Base-by-base conservation (phyloP, 2,329 filamentous ascomycete genomes). In the Penicillium thymicola region DNA sequence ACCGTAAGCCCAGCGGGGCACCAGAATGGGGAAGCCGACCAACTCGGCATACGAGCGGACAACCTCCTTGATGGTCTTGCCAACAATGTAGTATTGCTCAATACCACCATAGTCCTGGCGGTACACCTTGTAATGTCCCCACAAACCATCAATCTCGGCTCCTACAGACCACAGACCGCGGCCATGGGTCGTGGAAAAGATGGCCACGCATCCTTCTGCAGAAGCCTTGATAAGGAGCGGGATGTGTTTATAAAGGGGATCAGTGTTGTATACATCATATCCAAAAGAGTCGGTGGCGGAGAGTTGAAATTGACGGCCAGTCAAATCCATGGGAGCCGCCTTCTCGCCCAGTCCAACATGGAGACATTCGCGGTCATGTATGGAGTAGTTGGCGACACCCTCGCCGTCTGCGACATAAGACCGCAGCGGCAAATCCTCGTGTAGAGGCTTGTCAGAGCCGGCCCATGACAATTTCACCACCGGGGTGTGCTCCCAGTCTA, bases 231-330 rank as follows among this genome's bases (percentile, higher is more conserved):
- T 86, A 28, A 91, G 76, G 0, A 90, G 78, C 0, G 88, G 88
- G 38, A 90, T 88, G 65, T 90, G 85, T 73, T 91, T 90, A 75
- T 90, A 90, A 52, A 90, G 76, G 0, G 88, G 88, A 68, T 90
- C 87, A 3, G 86, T 88, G 10, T 81, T 81, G 67, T 89, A 85
- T 4, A 85, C 82, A 63, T 90, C 87, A 66, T 91, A 90, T 2
- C 88, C 86, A 63, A 90, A 90, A 37, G 83, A 87, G 70, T 90
- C 88, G 0, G 85, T 89, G 2, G 85, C 86, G 0, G 86, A 85
- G 14, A 90, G 76, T 27, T 81, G 79, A 68, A 90, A 90, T 27
- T 82, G 78, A 0, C 88, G 80, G 32, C 85, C 86, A 0, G 81
- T 85, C 1, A 91, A 78, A 65, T 90, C 84, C 85, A 90, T 89